Conservation (phyloP, 2,329 filamentous ascomycete genomes). For the Fusarium praegraminearum region DNA sequence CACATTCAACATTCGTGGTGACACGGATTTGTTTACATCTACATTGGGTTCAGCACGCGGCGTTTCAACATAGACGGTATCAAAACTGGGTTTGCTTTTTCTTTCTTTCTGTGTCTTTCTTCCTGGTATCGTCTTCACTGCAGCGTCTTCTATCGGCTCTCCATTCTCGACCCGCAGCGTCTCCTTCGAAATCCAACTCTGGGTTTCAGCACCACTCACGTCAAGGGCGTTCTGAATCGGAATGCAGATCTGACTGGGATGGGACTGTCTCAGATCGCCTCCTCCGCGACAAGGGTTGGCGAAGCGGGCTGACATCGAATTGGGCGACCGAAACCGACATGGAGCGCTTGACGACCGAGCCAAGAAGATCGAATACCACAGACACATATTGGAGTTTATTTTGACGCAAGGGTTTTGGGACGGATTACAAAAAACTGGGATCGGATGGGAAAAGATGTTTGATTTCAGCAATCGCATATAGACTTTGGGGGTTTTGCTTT, state of each 20-base stretch:
- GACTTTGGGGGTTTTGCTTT: slow-evolving; percentile 43
- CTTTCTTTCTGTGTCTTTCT: slow-evolving; percentile 19
- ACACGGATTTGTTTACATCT: slow-evolving; percentile 32
- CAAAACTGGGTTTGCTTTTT: slow-evolving; percentile 39
- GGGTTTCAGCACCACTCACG: slow-evolving; percentile 29
- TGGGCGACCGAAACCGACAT: slow-evolving; percentile 17
- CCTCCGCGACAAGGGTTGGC: slow-evolving; percentile 25
- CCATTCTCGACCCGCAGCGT: slow-evolving; percentile 11
- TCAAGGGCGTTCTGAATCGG: slow-evolving; percentile 44
- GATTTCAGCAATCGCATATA: slow-evolving; percentile 48
- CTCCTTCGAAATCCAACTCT: slow-evolving; percentile 22
- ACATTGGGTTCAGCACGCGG: slow-evolving; percentile 44
- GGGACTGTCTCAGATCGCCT: slow-evolving; percentile 51
- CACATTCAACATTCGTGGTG: slow-evolving; percentile 18
- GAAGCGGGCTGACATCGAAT: slow-evolving; percentile 13
- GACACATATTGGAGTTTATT: slow-evolving; percentile 32
- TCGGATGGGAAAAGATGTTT: slow-evolving; percentile 45
- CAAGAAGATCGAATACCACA: slow-evolving; percentile 26
- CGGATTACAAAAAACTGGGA: slow-evolving; percentile 47
- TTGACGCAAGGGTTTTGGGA: slow-evolving; percentile 38
- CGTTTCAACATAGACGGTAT: slow-evolving; percentile 53
- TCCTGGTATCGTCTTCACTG: slow-evolving; percentile 14
- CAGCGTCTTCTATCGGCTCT: slow-evolving; percentile 16
- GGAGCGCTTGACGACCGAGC: slow-evolving; percentile 3
- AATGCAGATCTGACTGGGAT: slow-evolving; percentile 49